Base-by-base conservation (phyloP, 23 red algal genomes). In the Agarophyton chilense region DNA sequence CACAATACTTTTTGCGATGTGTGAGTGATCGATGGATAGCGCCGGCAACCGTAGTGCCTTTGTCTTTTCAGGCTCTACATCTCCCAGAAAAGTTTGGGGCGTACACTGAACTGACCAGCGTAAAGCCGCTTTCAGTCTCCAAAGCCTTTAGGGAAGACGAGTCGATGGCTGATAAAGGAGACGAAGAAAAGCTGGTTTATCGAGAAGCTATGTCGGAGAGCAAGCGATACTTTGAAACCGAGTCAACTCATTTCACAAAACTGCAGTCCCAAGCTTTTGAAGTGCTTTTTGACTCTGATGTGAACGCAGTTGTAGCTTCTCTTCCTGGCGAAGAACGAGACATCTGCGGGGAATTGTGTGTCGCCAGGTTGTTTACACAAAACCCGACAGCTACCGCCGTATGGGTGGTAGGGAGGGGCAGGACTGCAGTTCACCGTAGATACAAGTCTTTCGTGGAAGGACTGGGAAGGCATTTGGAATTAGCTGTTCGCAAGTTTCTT, bases 211-310 rank as follows among this genome's bases (percentile, higher is more conserved):
- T 90, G 52, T 40, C 41, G 44, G 86, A 64, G 29, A 52, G 19
- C 38, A 72, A 55, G 12, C 21, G 50, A 21, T 60, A 72, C 19
- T 86, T 95, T 55, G 57, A 40, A 52, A 41, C 24, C 29, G 45
- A 51, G 12, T 84, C 81, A 21, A 17, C 72, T 64, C 57, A 90
- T n/a, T 86, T 95, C 17, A 94, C 84, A 43, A 67, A 83, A 12
- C 36, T 98, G 12, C 96, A 98, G 79, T 85, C 93, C n/a, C 96
- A 98, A 66, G 28, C 83, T 0, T 98, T 95, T 93, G 84, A 88
- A 45, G 64, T 82, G 44, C 49, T 95, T 10, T 95, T 92, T 56
- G 93, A 95, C 14, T 85, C 89, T 9, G 90, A 95, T 72, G 86
- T 51, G 26, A 94, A 95, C 72, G n/a, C 79, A 79, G 81, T 98